Conservation (phyloP, 2,329 filamentous ascomycete species). For the Cytospora piceae region DNA sequence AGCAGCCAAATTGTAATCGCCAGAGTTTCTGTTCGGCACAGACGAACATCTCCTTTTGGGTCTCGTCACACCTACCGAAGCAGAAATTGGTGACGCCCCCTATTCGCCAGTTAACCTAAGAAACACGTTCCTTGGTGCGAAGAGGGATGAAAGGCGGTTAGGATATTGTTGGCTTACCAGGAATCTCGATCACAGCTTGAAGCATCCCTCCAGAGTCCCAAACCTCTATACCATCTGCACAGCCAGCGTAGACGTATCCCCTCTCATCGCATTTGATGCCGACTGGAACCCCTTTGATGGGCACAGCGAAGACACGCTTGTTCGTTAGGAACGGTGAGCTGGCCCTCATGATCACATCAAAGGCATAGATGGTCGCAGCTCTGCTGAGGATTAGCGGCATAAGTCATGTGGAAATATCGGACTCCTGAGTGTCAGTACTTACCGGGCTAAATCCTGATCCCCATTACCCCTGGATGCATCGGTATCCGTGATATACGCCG, state of each 20-base stretch:
- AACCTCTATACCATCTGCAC: constrained; percentile 54
- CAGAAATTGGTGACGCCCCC: constrained; percentile 50
- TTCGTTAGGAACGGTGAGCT: constrained; percentile 50
- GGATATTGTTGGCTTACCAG: constrained; percentile 35
- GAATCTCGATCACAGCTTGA: constrained; percentile 47
- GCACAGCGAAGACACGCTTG: constrained; percentile 56
- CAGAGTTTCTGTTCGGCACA: constrained; percentile 53
- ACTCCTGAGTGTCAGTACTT: not conserved
- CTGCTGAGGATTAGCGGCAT: constrained; percentile 32
- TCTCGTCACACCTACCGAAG: constrained; percentile 43
- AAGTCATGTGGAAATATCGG: not conserved
- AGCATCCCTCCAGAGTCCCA: constrained; percentile 49
- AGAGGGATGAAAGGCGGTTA: no score
- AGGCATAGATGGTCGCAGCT: constrained; percentile 50
- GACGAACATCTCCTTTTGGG: constrained; percentile 45
- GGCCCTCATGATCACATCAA: constrained; percentile 46
- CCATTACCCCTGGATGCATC: constrained; percentile 39
- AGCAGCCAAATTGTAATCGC: constrained; percentile 42
- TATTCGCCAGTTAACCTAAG: constrained; percentile 18
- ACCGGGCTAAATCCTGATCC: constrained; percentile 38
- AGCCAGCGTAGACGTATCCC: constrained; percentile 53
- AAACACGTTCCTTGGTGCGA: not conserved
- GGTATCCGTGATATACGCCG: constrained; percentile 49
- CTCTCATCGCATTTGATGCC: constrained; percentile 46
- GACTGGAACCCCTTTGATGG: constrained; percentile 49